Conservation (phyloP, 441 rosid genomes). For the Jatropha multifida region DNA sequence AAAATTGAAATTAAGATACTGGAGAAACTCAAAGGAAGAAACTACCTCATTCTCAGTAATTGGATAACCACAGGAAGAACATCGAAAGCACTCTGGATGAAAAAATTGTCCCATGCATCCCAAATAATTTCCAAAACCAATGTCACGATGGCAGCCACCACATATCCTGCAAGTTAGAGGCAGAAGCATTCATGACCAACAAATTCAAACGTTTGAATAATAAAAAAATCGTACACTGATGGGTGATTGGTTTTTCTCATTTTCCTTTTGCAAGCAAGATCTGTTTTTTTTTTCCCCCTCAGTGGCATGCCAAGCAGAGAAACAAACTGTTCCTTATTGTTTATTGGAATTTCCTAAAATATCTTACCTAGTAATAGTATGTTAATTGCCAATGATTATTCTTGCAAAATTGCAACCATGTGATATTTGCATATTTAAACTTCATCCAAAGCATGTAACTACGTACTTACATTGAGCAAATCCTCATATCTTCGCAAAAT, state of each 20-base stretch:
- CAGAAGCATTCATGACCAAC: not conserved
- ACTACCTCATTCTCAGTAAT: conserved; percentile 83
- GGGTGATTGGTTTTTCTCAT: not conserved
- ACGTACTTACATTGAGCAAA: not conserved
- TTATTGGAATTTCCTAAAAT: not conserved
- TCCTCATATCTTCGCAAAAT: not conserved
- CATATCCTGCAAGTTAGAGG: conserved; percentile 52
- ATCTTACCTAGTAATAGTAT: not conserved
- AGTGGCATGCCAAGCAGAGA: not conserved
- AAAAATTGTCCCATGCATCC: conserved; percentile 80
- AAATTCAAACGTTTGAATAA: not conserved
- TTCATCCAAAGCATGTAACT: not conserved
- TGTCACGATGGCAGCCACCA: conserved; percentile 60
- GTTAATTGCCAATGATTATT: not conserved
- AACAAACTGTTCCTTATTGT: not conserved
- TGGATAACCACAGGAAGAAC: conserved; percentile 59
- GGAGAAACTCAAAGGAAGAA: conserved; percentile 11
- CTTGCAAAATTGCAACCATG: not conserved
- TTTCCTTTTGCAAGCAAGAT: not conserved
- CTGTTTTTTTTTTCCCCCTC: not conserved
- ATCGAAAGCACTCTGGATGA: conserved; percentile 86
- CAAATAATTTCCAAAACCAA: conserved; percentile 70
- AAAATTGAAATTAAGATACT: not conserved
- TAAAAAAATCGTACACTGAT: not conserved
- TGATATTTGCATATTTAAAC: not conserved